phyloP scores from a whole-genome alignment of 2,329 filamentous ascomycete species.

The Cercospora sojina region DNA sequence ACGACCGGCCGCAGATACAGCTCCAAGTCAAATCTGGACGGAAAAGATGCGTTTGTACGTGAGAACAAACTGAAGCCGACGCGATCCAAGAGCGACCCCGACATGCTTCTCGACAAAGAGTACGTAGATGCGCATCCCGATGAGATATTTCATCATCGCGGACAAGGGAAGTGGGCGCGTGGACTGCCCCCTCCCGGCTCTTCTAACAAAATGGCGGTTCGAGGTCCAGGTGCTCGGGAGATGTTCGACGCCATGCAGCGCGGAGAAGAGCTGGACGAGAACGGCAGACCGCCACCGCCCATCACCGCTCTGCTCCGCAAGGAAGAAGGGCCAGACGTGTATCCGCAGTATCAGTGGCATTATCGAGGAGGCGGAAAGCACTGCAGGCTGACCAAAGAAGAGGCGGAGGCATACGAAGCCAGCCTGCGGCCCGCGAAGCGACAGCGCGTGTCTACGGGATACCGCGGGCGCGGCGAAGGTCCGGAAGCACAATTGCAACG shows the following conservation, averaged over 20 bases:
- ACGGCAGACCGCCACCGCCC: slow-evolving; percentile 22
- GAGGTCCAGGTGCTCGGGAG: slow-evolving; percentile 29
- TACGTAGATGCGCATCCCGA: slow-evolving; percentile 32
- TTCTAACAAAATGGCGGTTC: slow-evolving; percentile 33
- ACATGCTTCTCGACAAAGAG: slow-evolving; percentile 25
- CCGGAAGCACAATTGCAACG: slow-evolving; percentile 29
- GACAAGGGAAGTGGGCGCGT: slow-evolving; percentile 30
- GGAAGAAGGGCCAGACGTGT: slow-evolving; percentile 37
- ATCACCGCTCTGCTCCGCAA: slow-evolving; percentile 31
- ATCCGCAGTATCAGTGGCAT: slow-evolving; percentile 33
- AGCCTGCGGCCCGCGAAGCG: slow-evolving; percentile 13
- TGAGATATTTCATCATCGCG: slow-evolving; percentile 31
- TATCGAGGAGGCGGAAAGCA: slow-evolving; percentile 39
- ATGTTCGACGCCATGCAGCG: slow-evolving; percentile 18
- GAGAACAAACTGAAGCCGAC: slow-evolving; percentile 15
- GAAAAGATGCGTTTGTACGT: slow-evolving; percentile 1
- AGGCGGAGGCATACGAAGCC: slow-evolving; percentile 20
- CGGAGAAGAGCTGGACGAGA: slow-evolving; percentile 22
- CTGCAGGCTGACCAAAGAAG: slow-evolving; percentile 32
- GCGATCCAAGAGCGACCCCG: slow-evolving; percentile 18
- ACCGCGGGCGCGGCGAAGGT: slow-evolving; percentile 17
- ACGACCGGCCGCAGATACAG: slow-evolving; percentile 19
- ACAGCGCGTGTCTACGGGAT: slow-evolving; percentile 13
- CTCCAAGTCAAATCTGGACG: slow-evolving; percentile 17
- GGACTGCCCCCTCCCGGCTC: slow-evolving; percentile 31